Evolutionary conservation across 192 early-diverging fungal species (phyloP), one percentile per base, ranked within the genome.

Genomic region (Mortierella claussenii): DNA sequence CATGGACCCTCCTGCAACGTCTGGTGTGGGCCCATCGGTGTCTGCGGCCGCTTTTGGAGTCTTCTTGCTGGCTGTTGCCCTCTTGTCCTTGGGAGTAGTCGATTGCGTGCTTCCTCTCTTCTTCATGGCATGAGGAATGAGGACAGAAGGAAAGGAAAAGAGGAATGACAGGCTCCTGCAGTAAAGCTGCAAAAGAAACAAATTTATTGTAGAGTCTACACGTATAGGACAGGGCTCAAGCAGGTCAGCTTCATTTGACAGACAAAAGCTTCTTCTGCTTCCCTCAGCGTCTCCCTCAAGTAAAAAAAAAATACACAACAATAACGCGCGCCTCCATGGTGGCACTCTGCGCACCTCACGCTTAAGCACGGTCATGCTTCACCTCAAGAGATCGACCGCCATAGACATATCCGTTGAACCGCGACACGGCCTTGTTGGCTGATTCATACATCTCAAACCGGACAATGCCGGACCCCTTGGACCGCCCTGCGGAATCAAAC

Each of bases 381-480:
- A 69, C 51, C 42, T 69, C 67, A 8, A 69, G 27, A 17, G 57
- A 34, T 21, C 67, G 67, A 5, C 67, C 67, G 17, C 67, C 67
- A 60, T 69, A 69, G 26, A 20, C 50, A n/a, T 69, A 69, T 55
- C 57, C 57, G 27, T 60, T 69, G 45, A 69, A 69, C 20, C 54
- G 42, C 30, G 50, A 48, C 45, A 88, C 81, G 11, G 87, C 87
- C 48, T 76, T 63, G 23, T 86, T 81, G 42, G 81, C 83, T 32
- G 81, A 68, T n/a, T 80, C 71, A 18, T 52, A 67, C 27, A 74
- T 42, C 36, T 85, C 85, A 51, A 88, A 88, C 46, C 82, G 78
- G 20, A 88, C 87, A 53, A 86, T 34, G 12, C 87, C 87, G 11
- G 82, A 71, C 3, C 87, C 87, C 58, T 81, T 86, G 26, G 87